Percentiles rank a stretch among this genome's conserved stretches.
phyloP scores from a whole-genome alignment of 2,329 filamentous ascomycete species.

The Trichoderma oligosporum region DNA sequence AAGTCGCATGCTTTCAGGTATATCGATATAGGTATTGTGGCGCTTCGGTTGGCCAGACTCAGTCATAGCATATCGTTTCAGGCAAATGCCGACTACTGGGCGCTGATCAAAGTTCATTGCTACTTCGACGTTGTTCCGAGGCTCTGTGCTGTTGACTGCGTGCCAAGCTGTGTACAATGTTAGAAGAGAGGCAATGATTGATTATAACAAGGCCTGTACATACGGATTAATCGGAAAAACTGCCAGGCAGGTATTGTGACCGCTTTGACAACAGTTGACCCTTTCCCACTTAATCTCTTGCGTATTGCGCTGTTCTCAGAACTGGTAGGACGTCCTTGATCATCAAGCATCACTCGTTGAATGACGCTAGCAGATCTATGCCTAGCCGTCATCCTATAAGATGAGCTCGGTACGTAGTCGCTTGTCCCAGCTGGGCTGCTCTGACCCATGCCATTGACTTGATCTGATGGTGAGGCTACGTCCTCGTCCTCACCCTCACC shows the following conservation, averaged over 20 bases:
- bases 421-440: background rate
- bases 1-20: conserved; percentile 73
- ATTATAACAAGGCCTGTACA: conserved; percentile 36
- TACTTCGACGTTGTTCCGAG: conserved; percentile 69
- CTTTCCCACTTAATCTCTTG: conserved; percentile 43
- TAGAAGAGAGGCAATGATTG: conserved; percentile 26
- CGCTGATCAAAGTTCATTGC: conserved; percentile 82
- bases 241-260: conserved; percentile 97
- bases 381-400: conserved; percentile 31
- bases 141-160: conserved; percentile 54
- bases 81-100: conserved; percentile 85
- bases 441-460: conserved; percentile 7
- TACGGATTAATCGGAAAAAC: conserved; percentile 89
- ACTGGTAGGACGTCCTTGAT: conserved; percentile 43
- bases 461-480: background rate
- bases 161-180: conserved; percentile 68
- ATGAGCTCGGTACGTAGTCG: background rate
- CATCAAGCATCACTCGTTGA: conserved; percentile 54
- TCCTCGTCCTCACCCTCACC: background rate
- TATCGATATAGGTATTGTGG: conserved; percentile 82
- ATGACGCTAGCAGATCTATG: conserved; percentile 58
- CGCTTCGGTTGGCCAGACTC: conserved; percentile 64
- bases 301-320: conserved; percentile 41
- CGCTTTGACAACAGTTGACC: conserved; percentile 62
- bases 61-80: conserved; percentile 80